Conservation (phyloP, 2,329 filamentous ascomycete species). For the Clonostachys rosea region DNA sequence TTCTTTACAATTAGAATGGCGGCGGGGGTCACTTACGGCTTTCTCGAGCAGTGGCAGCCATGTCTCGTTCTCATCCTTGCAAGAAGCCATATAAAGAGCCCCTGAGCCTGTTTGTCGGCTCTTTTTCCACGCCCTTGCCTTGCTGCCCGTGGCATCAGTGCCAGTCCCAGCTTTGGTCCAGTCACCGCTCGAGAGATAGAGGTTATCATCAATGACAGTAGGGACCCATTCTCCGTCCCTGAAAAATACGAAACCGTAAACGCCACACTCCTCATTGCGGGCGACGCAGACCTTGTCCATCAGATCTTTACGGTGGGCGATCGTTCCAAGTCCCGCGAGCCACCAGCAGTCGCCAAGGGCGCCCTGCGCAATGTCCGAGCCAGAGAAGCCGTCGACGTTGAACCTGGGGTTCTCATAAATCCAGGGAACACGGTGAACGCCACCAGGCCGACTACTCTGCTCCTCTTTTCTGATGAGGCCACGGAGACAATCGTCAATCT, state of each 20-base stretch:
- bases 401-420: slow-evolving; percentile 34
- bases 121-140: slow-evolving; percentile 55
- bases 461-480: slow-evolving; percentile 1
- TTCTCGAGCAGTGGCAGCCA: slow-evolving; percentile 73
- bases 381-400: slow-evolving; percentile 29
- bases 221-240: slow-evolving; percentile 68
- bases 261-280: slow-evolving; percentile 61
- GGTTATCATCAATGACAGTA: slow-evolving; percentile 67
- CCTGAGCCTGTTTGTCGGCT: slow-evolving; percentile 63
- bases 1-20: too few relatives aligned
- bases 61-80: slow-evolving; percentile 65
- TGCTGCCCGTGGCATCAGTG: slow-evolving; percentile 37
- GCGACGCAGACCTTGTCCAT: slow-evolving; percentile 65
- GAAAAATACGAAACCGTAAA: slow-evolving; percentile 72
- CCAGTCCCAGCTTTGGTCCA: slow-evolving; percentile 33
- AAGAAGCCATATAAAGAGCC: slow-evolving; percentile 66
- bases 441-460: slow-evolving; percentile 17
- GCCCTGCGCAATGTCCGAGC: slow-evolving; percentile 35
- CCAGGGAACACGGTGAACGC: slow-evolving; percentile 36
- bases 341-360: slow-evolving; percentile 68
- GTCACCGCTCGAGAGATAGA: slow-evolving; percentile 18
- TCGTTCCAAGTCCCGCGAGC: slow-evolving; percentile 63
- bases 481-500: slow-evolving; percentile 21
- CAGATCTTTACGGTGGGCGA: slow-evolving; percentile 60
- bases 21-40: slow-evolving; percentile 28